phyloP scores from a whole-genome alignment of 441 rosid genomes.

The Bruguiera hainesii region DNA sequence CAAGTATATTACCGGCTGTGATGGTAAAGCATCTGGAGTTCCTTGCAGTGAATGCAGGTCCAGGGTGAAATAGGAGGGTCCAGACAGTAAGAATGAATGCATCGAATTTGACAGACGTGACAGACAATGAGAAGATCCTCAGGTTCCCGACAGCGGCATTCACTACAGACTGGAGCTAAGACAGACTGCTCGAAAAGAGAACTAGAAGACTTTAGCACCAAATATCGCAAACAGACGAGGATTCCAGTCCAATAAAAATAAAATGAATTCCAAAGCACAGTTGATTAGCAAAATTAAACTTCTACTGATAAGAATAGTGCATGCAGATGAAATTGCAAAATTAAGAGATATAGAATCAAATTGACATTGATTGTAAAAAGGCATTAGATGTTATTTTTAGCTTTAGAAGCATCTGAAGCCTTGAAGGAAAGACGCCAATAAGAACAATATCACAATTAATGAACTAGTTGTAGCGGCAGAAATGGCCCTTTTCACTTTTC shows the following conservation, averaged over 20 bases:
- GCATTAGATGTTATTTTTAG: no score
- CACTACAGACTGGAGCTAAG: conserved; percentile 44
- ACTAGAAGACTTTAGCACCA: conserved; percentile 8
- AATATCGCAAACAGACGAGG: background rate
- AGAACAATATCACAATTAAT: no score
- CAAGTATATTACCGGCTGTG: no score
- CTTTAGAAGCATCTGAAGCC: no score
- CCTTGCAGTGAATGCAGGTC: conserved; percentile 85
- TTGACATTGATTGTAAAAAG: no score
- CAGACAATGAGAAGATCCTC: conserved; percentile 75
- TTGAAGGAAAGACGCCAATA: no score
- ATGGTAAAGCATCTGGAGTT: conserved; percentile 55
- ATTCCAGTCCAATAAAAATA: background rate
- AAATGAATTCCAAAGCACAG: background rate
- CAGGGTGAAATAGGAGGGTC: conserved; percentile 84
- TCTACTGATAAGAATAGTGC: no score
- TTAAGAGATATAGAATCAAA: no score
- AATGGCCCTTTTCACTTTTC: no score
- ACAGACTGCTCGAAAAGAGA: conserved; percentile 32
- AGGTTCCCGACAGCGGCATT: conserved; percentile 66
- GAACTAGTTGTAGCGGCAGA: no score
- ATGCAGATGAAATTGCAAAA: no score
- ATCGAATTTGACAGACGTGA: conserved; percentile 52
- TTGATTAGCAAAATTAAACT: background rate
- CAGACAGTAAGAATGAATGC: conserved; percentile 78